Evolutionary conservation across 768 basidiomycete genomes (phyloP).

Genomic region (Russula sp.): DNA sequence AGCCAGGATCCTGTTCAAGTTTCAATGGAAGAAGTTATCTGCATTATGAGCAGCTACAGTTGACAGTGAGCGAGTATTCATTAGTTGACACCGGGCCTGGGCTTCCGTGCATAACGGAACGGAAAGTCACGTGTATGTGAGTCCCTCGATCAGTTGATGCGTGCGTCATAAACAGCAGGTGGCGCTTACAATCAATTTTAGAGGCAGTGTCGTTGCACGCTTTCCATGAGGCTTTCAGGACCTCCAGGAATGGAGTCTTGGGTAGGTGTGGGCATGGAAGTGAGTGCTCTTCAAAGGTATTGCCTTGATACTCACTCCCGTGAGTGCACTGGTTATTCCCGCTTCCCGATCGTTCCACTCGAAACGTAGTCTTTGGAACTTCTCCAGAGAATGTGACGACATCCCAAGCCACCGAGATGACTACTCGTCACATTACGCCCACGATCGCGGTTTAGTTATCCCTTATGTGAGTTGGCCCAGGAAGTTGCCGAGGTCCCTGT

Average conservation of each 20-base stretch:
- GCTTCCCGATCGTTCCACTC: not conserved
- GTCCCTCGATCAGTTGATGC: not conserved
- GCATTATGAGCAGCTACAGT: not conserved
- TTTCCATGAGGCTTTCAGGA: conserved; percentile 20
- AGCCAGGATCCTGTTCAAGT: not conserved
- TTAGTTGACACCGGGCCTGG: too few relatives aligned
- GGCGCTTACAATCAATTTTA: conserved; percentile 6
- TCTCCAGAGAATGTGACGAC: not conserved
- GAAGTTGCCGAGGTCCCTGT: not conserved
- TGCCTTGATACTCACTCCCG: not conserved
- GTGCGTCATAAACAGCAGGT: conserved; percentile 1
- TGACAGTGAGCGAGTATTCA: not conserved
- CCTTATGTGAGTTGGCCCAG: not conserved
- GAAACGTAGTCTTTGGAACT: not conserved
- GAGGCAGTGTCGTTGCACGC: conserved; percentile 19
- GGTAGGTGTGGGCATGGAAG: not conserved
- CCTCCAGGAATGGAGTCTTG: not conserved
- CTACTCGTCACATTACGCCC: not conserved
- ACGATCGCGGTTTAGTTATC: not conserved
- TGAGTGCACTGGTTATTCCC: not conserved
- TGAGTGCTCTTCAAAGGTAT: not conserved
- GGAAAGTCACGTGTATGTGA: conserved; percentile 4
- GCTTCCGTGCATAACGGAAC: not conserved
- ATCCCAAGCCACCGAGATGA: not conserved
- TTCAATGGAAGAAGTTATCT: not conserved